Evolutionary conservation across 2,329 filamentous ascomycete species (phyloP).

Genomic region (Ilyonectria sp.): DNA sequence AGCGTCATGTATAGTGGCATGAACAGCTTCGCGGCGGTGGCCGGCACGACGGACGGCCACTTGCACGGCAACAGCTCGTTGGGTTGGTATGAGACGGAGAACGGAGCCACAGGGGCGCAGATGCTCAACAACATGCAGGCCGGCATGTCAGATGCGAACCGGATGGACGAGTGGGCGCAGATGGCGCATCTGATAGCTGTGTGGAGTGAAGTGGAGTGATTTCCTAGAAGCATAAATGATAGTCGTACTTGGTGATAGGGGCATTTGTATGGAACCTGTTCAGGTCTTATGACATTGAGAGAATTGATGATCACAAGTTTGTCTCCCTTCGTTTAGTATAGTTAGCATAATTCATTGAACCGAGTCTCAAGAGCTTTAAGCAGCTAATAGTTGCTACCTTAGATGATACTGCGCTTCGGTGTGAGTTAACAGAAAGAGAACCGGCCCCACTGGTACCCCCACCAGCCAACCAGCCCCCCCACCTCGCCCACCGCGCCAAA

Average conservation of each 20-base stretch:
- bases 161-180: slow-evolving; percentile 46
- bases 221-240: not conserved
- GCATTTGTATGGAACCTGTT: too few species aligned
- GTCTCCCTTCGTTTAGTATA: too few species aligned
- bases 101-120: slow-evolving; percentile 53
- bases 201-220: slow-evolving; percentile 54
- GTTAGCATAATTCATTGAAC: too few species aligned
- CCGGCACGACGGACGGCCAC: slow-evolving; percentile 49
- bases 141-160: slow-evolving; percentile 49
- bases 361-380: too few species aligned
- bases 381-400: too few species aligned
- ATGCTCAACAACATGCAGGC: slow-evolving; percentile 52
- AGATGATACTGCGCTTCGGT: too few species aligned
- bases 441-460: not conserved
- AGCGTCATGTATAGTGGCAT: slow-evolving; percentile 54
- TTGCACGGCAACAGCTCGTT: slow-evolving; percentile 53
- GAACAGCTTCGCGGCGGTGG: slow-evolving; percentile 46
- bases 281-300: too few species aligned
- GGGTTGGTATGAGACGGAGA: slow-evolving; percentile 54
- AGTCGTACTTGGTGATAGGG: too few species aligned
- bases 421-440: too few species aligned
- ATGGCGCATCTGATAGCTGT: slow-evolving; percentile 44
- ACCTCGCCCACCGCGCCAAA: slow-evolving; percentile 26
- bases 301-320: too few species aligned
- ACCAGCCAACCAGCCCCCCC: not conserved